Conservation (phyloP, 2,329 filamentous ascomycete genomes). For the Fusarium pseudocircinatum region DNA sequence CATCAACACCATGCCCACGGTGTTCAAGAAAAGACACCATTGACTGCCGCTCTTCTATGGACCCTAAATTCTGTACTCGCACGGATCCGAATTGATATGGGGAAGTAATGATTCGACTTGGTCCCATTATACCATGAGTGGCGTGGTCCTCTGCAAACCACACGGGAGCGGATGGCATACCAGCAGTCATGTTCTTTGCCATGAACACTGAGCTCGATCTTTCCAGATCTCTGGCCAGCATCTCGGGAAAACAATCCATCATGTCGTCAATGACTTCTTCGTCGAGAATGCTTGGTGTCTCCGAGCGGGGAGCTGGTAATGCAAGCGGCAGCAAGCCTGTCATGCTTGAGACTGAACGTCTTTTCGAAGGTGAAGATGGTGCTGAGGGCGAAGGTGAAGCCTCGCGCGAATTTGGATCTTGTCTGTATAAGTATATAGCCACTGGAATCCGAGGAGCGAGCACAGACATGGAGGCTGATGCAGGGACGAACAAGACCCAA, state of each 20-base stretch:
- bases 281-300: conserved; percentile 31
- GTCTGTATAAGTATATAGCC: conserved; percentile 39
- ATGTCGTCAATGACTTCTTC: conserved; percentile 45
- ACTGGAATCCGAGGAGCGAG: conserved; percentile 32
- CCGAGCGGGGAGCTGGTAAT: conserved; percentile 44
- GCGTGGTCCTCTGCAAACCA: conserved; percentile 43
- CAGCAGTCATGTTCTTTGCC: conserved; percentile 63
- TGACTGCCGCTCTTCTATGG: conserved; percentile 51
- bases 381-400: conserved; percentile 22
- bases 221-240: conserved; percentile 65
- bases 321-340: conserved; percentile 51
- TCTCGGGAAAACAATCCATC: conserved; percentile 62
- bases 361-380: conserved; percentile 35
- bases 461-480: conserved; percentile 27
- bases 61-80: conserved; percentile 45
- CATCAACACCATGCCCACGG: conserved; percentile 29
- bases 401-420: conserved; percentile 29
- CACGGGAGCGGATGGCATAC: conserved; percentile 54
- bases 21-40: conserved; percentile 49
- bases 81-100: conserved; percentile 46
- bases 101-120: conserved; percentile 36
- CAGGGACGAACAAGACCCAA: conserved; percentile 7
- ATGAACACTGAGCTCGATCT: conserved; percentile 58
- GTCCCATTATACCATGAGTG: conserved; percentile 21
- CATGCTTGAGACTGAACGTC: conserved; percentile 53